Evolutionary conservation across 148 eudicot species (phyloP), one percentile per base, ranked within the genome.

Genomic region (Amaranthus cruentus): DNA sequence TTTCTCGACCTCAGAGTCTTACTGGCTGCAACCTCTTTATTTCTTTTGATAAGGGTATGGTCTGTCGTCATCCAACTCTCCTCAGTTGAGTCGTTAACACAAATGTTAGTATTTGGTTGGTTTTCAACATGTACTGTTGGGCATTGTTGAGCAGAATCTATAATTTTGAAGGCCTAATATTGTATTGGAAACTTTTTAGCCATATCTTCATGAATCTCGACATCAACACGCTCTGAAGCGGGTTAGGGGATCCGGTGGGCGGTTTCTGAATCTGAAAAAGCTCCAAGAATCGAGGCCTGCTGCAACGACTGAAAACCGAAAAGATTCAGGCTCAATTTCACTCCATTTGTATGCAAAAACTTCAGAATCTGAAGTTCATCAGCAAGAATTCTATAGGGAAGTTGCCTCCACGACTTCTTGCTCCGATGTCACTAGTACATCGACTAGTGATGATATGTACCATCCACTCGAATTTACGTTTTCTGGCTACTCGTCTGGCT

Each of bases 191-290:
- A 6, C 74, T 55, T 47, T 66, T 64, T 75, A 90, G 96, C 91
- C 96, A 53, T 90, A 90, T 74, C 90, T 88, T 58, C 95, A 90
- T 57, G 95, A 90, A 78, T 90, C 95, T 28, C 86, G 95, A 12
- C 91, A 87, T 79, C 83, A 66, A 62, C 96, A 90, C 68, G 96
- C 96, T 4, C 46, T 88, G 72, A 90, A 82, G 72, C 83, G 96
- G 80, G 86, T 85, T 21, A 82, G 91, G 73, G 96, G 96, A 50
- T 71, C 90, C 47, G 96, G 96, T 72, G 96, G 96, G 15, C 88
- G 91, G 68, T 90, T 90, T 74, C 82, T 90, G n/a, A 90, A 83
- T 78, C 71, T 68, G 44, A 86, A 85, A 77, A 82, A 80, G 51
- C 76, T 82, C 64, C 78, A 84, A 75, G 84, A 81, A 12, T 69